A percentile compares a stretch with the other conserved stretches of the same genome.
phyloP scores from a whole-genome alignment of 2,329 filamentous ascomycete genomes.

The Alternaria postmessia region DNA sequence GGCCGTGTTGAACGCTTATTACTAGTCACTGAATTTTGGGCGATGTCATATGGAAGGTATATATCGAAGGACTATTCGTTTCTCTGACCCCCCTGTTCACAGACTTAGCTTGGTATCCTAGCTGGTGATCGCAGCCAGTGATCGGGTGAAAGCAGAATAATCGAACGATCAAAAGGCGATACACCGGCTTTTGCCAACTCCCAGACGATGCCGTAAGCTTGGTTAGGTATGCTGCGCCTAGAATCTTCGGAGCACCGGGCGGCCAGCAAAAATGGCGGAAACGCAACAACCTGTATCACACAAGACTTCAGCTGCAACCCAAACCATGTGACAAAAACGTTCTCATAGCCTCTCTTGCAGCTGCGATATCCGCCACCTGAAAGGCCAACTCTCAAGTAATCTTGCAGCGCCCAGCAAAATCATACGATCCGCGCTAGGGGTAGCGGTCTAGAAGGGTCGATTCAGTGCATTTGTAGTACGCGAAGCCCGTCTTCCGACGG shows the following conservation, averaged over 20 bases:
- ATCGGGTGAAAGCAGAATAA: slow-evolving; percentile 7
- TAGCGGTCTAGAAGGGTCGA: neutral
- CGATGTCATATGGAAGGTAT: neutral
- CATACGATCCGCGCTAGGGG: neutral
- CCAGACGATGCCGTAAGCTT: slow-evolving; percentile 11
- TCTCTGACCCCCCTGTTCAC: slow-evolving; percentile 3
- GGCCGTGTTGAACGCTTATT: neutral
- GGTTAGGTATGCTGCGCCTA: slow-evolving; percentile 6
- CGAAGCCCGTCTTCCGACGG: neutral
- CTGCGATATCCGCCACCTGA: slow-evolving; percentile 3
- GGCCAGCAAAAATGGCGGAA: neutral
- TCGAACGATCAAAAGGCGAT: slow-evolving; percentile 11
- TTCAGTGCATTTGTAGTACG: neutral
- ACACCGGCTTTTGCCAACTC: slow-evolving; percentile 13
- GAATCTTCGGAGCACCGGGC: slow-evolving; percentile 9
- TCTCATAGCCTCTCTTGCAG: neutral
- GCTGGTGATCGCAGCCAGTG: neutral
- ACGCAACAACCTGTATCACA: slow-evolving; percentile 1
- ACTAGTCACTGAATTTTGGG: neutral
- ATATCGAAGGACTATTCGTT: slow-evolving; percentile 9
- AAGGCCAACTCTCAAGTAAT: neutral
- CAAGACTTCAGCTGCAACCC: slow-evolving; percentile 5
- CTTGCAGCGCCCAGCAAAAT: slow-evolving; percentile 3
- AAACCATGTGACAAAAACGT: neutral
- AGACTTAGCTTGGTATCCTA: slow-evolving; percentile 10